Percentiles rank a stretch among this genome's conserved stretches.
These are phyloP conservation scores for Anastatica hierochuntica DNA, from an alignment of 345 rosid genomes.

Conservation along the genomic window DNA sequence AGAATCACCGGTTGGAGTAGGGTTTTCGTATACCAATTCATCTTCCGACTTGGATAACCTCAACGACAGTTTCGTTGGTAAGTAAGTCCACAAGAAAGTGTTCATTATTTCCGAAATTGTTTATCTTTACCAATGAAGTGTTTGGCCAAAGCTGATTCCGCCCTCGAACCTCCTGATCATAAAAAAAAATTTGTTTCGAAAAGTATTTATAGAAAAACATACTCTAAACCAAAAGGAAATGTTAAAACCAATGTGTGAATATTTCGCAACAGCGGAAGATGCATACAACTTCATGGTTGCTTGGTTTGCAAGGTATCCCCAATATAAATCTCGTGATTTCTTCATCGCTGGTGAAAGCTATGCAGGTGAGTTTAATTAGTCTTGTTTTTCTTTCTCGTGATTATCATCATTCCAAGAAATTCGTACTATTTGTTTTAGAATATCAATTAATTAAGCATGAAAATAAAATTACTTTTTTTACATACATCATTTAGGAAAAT, in stretches of 20 bases:
- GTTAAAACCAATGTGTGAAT: background rate
- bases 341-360: slow-evolving; percentile 30
- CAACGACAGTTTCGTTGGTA: slow-evolving; percentile 51
- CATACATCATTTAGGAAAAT: background rate
- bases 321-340: slow-evolving; percentile 27
- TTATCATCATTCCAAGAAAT: background rate
- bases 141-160: no score
- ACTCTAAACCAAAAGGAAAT: no score
- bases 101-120: background rate
- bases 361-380: slow-evolving; percentile 23
- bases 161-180: no score
- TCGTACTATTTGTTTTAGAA: no score
- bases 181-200: background rate
- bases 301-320: slow-evolving; percentile 28
- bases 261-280: slow-evolving; percentile 24
- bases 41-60: slow-evolving; percentile 38
- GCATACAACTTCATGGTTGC: slow-evolving; percentile 29
- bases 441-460: background rate
- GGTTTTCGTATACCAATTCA: slow-evolving; percentile 61
- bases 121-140: no score
- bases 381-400: background rate
- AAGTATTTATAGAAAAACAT: no score
- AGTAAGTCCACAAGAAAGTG: background rate
- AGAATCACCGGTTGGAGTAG: slow-evolving; percentile 64
- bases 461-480: background rate